Evolutionary conservation across 768 basidiomycete species (phyloP).

Genomic region (Paxillus involutus): DNA sequence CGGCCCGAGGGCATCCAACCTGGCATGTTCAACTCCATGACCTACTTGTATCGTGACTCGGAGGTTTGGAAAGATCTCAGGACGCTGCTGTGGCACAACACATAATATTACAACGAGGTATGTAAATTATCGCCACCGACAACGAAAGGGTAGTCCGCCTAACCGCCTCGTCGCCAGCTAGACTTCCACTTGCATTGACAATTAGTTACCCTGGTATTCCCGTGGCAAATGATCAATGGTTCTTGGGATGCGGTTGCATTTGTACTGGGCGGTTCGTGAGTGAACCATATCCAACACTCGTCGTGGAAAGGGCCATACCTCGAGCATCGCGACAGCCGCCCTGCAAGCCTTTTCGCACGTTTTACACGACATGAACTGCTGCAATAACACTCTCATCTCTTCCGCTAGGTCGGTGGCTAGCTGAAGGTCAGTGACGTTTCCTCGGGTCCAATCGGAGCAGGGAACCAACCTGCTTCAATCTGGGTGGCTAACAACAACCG

Average conservation of each 20-base stretch:
- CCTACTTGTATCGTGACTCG: slow-evolving; percentile 92
- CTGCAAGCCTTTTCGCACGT: slow-evolving; percentile 58
- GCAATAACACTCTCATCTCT: slow-evolving; percentile 58
- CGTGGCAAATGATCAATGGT: slow-evolving; percentile 46
- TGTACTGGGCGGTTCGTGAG: slow-evolving; percentile 47
- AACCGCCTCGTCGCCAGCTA: slow-evolving; percentile 2
- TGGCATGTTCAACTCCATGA: slow-evolving; percentile 96
- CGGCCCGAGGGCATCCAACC: slow-evolving; percentile 90
- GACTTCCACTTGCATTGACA: not conserved
- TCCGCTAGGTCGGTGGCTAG: slow-evolving; percentile 64
- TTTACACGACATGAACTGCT: slow-evolving; percentile 48
- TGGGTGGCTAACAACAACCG: slow-evolving; percentile 44
- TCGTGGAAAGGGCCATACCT: slow-evolving; percentile 38
- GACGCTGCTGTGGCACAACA: slow-evolving; percentile 92
- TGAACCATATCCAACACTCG: not conserved
- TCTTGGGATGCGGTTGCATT: slow-evolving; percentile 54
- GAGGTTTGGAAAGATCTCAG: slow-evolving; percentile 80
- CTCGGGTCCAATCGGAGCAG: too few relatives aligned
- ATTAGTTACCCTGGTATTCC: slow-evolving; percentile 22
- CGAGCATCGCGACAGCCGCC: slow-evolving; percentile 70
- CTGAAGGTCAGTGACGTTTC: slow-evolving; percentile 8
- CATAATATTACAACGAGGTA: slow-evolving; percentile 33
- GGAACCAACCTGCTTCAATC: slow-evolving; percentile 51
- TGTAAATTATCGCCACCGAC: not conserved
- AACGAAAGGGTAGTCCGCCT: not conserved